Base-by-base conservation (phyloP, 768 basidiomycete species). In the Phlegmacium glaucopus region DNA sequence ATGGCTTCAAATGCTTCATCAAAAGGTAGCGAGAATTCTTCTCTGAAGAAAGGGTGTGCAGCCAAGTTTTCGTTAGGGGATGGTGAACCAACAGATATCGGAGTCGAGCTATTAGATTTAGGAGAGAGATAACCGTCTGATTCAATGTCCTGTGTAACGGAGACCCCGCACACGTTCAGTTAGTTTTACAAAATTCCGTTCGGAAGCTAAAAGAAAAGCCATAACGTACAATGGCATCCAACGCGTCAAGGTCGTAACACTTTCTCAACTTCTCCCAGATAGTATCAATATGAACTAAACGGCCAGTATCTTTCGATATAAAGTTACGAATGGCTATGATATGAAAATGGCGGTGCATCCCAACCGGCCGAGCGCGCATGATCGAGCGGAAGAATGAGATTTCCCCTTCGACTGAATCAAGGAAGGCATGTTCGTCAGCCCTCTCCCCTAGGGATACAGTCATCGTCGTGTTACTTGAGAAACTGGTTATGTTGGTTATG, bases 361-460 rank as follows among this genome's bases (percentile, higher is more conserved):
- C 91, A 45, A 93, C 80, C 0, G 91, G 91, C 45, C 91, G 76
- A 13, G 88, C 79, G 38, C 82, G 82, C 78, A 87, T 88, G 44
- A 91, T 72, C 6, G 87, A 85, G 42, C 86, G 80, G 62, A 93
- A 92, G 67, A 94, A 87, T 8, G 87, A 76, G 39, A 91, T 88
- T 64, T 94, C 91, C 34, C 91, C 91, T 55, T 85, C 81, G 44
- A 90, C 78, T 6, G 79, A 82, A 60, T 84, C 76, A 34, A 93
- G 79, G 59, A 85, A 83, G 17, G 66, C 59, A 10, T 59, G 58
- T 44, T 66, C 61, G 43, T 66, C 64, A 36, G 47, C 50, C 13
- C 50, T 26, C 10, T 52, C 54, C 18, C 54, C 56, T 17, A 53
- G 53, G n/a, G 54, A 42, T 28, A 53, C 54, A 12, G 59, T 59